Evolutionary conservation across 495 filamentous ascomycete genomes (phyloP), one percentile per base, ranked within the genome.

Genomic region (Aspergillus ostianus): DNA sequence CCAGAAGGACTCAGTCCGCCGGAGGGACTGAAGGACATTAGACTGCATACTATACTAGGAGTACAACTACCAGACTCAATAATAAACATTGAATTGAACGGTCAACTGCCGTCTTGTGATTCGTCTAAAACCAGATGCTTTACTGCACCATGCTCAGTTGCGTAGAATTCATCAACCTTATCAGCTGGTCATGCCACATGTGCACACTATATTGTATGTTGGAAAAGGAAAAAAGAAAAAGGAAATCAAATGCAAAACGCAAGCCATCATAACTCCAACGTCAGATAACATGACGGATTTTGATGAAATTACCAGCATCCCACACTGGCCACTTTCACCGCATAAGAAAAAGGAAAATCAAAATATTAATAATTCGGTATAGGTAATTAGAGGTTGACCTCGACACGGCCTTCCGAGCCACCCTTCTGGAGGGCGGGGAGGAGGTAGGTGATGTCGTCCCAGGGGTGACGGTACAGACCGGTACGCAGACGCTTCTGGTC

Each of bases 401-500:
- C 93, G 52, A 97, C 92, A 80, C 93, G 87, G 61, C 91, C 90
- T 77, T 97, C 92, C 52, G 80, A 80, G 68, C 92, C 92, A 27
- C 83, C 80, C 76, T 89, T 82, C 66, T 83, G 81, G 62, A 97
- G 81, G 75, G 82, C 89, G 65, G 93, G 93, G 55, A 97, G 89
- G 51, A 97, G 82, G 80, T 97, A 97, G 61, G 93, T 97, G 74
- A 97, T 97, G 74, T 95, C 91, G 73, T 96, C 93, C 92, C 92
- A 97, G 71, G 93, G 93, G 85, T 97, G 94, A 75, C 94, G 88
- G 88, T 98, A 98, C 64, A 98, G 85, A 70, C 94, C 94, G 67
- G 94, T 98, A 68, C 93, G 87, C 76, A 98, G 85, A 74, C 94
- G 85, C 92, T 98, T 98, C 84, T 98, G 94, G 78, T 98, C 94